A percentile compares a stretch with the other conserved stretches of the same genome.
These are phyloP conservation scores for Aspergillus glaucus DNA, from an alignment of 2,329 filamentous ascomycete genomes.

Conservation along the genomic window DNA sequence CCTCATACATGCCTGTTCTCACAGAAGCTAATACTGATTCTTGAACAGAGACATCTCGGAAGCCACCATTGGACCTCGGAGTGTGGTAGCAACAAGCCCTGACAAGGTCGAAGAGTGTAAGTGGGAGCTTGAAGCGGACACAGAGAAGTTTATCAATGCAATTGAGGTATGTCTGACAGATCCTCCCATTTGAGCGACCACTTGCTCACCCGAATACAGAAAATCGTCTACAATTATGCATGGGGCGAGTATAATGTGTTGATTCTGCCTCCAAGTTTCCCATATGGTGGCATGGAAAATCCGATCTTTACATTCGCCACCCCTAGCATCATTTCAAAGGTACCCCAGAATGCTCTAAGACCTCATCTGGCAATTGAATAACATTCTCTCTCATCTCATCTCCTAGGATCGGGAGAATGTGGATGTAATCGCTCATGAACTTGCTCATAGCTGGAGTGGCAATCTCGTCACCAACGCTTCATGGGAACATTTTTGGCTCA, in stretches of 20 bases:
- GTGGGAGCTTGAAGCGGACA: slow-evolving; percentile 86
- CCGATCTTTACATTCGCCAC: slow-evolving; percentile 94
- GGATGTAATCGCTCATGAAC: slow-evolving; percentile 89
- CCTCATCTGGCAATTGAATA: background rate
- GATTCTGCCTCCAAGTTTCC: slow-evolving; percentile 82
- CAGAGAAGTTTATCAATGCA: slow-evolving; percentile 83
- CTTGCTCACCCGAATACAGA: slow-evolving; percentile 24
- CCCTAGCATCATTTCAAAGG: slow-evolving; percentile 84
- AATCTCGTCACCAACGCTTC: slow-evolving; percentile 57
- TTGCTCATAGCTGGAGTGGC: slow-evolving; percentile 75
- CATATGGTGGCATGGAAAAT: slow-evolving; percentile 80
- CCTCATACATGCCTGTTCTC: background rate
- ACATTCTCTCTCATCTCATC: background rate
- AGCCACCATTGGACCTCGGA: slow-evolving; percentile 80
- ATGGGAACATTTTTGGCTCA: slow-evolving; percentile 54
- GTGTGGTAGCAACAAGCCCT: slow-evolving; percentile 77
- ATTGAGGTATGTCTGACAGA: slow-evolving; percentile 56
- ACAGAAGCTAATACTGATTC: background rate
- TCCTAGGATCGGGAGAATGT: slow-evolving; percentile 71
- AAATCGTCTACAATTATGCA: slow-evolving; percentile 74
- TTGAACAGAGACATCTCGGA: slow-evolving; percentile 66
- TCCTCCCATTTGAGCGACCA: background rate
- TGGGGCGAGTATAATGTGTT: slow-evolving; percentile 96
- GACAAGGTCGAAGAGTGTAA: slow-evolving; percentile 78
- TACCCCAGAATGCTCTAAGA: slow-evolving; percentile 6